Evolutionary conservation across 1,284 basidiomycete genomes (phyloP).

Genomic region (Hymenochaete sp.): DNA sequence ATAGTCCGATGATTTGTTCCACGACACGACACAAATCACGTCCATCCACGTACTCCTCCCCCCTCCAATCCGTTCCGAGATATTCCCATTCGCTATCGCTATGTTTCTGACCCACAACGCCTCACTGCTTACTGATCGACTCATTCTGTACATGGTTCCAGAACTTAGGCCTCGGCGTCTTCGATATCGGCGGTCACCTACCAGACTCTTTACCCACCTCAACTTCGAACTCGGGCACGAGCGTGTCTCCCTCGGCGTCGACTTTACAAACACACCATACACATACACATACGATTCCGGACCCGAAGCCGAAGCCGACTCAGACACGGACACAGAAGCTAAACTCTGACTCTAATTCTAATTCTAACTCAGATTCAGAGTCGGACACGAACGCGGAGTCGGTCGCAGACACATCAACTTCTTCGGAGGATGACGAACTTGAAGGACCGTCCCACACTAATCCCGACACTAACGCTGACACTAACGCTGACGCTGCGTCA

Average conservation of each 20-base stretch:
- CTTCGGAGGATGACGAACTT: conserved; percentile 9
- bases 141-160: conserved; percentile 4
- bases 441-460: conserved; percentile 3
- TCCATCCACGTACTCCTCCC: conserved; percentile 1
- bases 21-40: neutral
- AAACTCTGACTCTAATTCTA: conserved; percentile 1
- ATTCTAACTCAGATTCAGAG: conserved; percentile 6
- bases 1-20: no score
- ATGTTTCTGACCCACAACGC: no score
- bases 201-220: no score
- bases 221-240: neutral
- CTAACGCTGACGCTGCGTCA: conserved; percentile 9
- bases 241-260: no score
- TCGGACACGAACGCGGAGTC: no score
- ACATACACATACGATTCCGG: no score
- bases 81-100: no score
- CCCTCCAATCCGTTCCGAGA: neutral
- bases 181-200: conserved; percentile 19
- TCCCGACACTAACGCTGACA: neutral
- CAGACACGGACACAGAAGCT: no score
- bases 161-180: conserved; percentile 23
- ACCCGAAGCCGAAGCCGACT: no score
- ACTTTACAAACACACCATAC: no score
- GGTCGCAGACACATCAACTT: neutral
- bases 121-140: neutral